Base-by-base conservation (phyloP, 768 basidiomycete genomes). In the Leccinum fibrillosum region DNA sequence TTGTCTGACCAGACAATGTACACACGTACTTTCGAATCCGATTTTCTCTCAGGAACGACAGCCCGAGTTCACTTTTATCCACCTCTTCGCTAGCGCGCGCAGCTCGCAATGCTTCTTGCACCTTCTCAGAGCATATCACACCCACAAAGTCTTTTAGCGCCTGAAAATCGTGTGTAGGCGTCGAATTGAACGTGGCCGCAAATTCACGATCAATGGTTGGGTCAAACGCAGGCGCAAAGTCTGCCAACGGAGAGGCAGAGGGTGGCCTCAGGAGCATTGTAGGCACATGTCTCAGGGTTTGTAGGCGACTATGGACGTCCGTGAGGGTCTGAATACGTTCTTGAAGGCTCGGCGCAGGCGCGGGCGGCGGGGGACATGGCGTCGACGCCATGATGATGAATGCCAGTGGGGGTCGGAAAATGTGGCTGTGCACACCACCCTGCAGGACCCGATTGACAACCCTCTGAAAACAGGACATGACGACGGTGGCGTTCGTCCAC, bases 41-140 rank as follows among this genome's bases (percentile, higher is more conserved):
- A 44, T 69, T 78, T 53, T 83, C 78, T 59, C 82, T 75, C 54
- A 82, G 75, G 26, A 76, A 66, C 57, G 76, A 72, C 56, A 76
- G 68, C 51, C 74, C 75, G 49, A 88, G 73, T 44, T 81, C 81
- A 19, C 73, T 78, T 15, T 72, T 70, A 69, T 89, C 88, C 28
- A 69, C 68, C 30, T 74, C 69, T 65, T 85, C 80, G 57, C 88
- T 88, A 23, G 80, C 78, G 49, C 72, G 74, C 21, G 87, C 88
- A 5, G 75, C 74, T 37, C 69, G 71, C 54, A 90, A 72, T 2
- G 86, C 88, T 0, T 80, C 75, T 69, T 90, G 89, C 6, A 84
- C 76, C 6, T 74, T 72, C 49, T 81, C 80, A 5, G 82, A 81
- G 25, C 76, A 70, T 4, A 86, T 61, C 26, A 72, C 65, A 5